phyloP scores from a whole-genome alignment of 352 stramenopile species.

The Globisporangium apiculatum region DNA sequence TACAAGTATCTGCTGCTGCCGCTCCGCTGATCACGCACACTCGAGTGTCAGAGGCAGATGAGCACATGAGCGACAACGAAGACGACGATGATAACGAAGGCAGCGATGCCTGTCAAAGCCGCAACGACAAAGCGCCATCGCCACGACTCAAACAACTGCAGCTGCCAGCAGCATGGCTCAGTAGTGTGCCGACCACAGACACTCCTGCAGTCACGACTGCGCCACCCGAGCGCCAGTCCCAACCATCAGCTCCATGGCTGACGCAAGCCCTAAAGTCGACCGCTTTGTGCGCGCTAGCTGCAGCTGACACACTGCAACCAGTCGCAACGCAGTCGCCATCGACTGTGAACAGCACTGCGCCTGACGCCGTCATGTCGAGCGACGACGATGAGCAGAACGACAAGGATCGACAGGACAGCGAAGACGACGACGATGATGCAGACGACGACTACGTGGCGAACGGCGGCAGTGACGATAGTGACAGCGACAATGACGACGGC shows the following conservation, averaged over 20 bases:
- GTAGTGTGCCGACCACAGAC: not conserved
- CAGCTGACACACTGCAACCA: not conserved
- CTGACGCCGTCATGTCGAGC: not conserved
- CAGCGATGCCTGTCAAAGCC: too few relatives aligned
- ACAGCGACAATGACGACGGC: not conserved
- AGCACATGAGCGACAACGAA: not conserved
- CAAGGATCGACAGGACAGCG: not conserved
- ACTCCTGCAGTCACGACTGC: too few relatives aligned
- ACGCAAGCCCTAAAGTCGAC: too few relatives aligned
- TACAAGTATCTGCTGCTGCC: not conserved
- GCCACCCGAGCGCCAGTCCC: too few relatives aligned
- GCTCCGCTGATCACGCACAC: not conserved
- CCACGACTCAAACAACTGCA: not conserved
- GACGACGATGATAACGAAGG: too few relatives aligned
- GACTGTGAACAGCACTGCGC: not conserved
- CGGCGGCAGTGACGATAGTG: not conserved
- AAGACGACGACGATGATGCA: not conserved
- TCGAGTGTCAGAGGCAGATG: not conserved
- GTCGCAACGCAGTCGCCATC: not conserved
- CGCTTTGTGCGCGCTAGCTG: not conserved
- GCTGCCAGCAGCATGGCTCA: not conserved
- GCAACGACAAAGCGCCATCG: too few relatives aligned
- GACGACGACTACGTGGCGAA: not conserved
- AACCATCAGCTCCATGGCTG: not conserved
- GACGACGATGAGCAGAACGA: too few relatives aligned